phyloP scores from a whole-genome alignment of 2,329 filamentous ascomycete species.

The Fusarium sarcochroum region DNA sequence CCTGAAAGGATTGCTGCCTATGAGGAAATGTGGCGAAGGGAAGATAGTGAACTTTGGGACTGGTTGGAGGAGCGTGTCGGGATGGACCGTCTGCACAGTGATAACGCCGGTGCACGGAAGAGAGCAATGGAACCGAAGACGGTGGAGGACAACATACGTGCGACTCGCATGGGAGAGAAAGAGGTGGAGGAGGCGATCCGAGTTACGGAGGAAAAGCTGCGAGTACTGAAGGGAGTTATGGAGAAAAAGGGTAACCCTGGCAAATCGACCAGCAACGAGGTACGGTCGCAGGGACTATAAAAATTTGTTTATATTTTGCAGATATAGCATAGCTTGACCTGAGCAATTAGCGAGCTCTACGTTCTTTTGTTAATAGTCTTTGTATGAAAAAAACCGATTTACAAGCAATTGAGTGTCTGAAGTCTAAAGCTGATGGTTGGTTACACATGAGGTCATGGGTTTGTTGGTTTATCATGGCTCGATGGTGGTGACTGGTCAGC shows the following conservation, averaged over 20 bases:
- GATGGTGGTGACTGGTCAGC: conserved; percentile 17
- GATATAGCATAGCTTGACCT: conserved; percentile 38
- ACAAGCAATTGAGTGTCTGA: no score
- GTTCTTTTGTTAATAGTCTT: conserved; percentile 46
- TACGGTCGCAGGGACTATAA: conserved; percentile 40
- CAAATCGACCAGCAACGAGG: conserved; percentile 23
- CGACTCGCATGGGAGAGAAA: conserved; percentile 76
- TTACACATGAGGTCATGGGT: not conserved
- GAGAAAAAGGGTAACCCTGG: conserved; percentile 59
- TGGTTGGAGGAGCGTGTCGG: conserved; percentile 92
- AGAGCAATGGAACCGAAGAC: conserved; percentile 67
- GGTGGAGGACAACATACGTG: conserved; percentile 70
- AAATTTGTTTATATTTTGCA: conserved; percentile 43
- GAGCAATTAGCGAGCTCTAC: conserved; percentile 43
- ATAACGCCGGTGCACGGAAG: conserved; percentile 57
- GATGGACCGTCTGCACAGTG: conserved; percentile 69
- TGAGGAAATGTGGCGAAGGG: conserved; percentile 90
- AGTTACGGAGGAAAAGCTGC: conserved; percentile 88
- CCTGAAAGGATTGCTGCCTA: conserved; percentile 85
- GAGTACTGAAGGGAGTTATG: conserved; percentile 79
- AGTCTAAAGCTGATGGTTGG: not conserved
- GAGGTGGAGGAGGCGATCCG: conserved; percentile 85
- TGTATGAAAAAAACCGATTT: conserved; percentile 5
- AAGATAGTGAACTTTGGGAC: conserved; percentile 91
- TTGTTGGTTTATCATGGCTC: not conserved